Percentiles rank a stretch among this genome's conserved stretches.
phyloP scores from a whole-genome alignment of 2,329 filamentous ascomycete genomes.

The Phaeosphaeriaceae sp. region DNA sequence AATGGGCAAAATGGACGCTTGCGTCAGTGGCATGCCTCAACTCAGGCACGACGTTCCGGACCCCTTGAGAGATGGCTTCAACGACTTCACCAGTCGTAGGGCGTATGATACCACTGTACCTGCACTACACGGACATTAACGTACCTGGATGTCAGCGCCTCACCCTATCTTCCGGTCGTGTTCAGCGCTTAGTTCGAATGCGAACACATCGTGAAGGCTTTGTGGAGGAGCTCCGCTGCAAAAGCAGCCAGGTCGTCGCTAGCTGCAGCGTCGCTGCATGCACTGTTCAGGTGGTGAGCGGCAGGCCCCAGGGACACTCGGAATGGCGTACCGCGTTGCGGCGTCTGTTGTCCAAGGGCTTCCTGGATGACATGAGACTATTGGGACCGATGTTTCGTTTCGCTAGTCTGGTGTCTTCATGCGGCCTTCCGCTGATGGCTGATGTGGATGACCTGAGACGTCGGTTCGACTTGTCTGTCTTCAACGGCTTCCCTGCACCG shows the following conservation, averaged over 20 bases:
- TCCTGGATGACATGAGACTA: slow-evolving; percentile 16
- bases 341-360: slow-evolving; percentile 11
- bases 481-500: slow-evolving; percentile 10
- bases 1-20: slow-evolving; percentile 8
- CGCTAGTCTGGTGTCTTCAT: slow-evolving; percentile 10
- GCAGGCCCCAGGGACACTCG: slow-evolving; percentile 15
- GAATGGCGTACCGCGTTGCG: slow-evolving; percentile 29
- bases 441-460: slow-evolving; percentile 16
- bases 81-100: slow-evolving; percentile 10
- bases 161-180: slow-evolving; percentile 35
- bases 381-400: slow-evolving; percentile 6
- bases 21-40: slow-evolving; percentile 18
- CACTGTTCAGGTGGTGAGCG: slow-evolving; percentile 20
- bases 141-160: slow-evolving; percentile 18
- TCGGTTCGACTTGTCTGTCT: slow-evolving; percentile 15
- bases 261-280: slow-evolving; percentile 25
- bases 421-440: slow-evolving; percentile 7
- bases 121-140: slow-evolving; percentile 38
- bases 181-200: slow-evolving; percentile 21
- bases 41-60: slow-evolving; percentile 43
- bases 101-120: slow-evolving; percentile 20
- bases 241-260: slow-evolving; percentile 30
- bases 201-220: slow-evolving; percentile 15
- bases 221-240: slow-evolving; percentile 17
- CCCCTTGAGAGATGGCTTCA: slow-evolving; percentile 12